These are phyloP conservation scores for Daldinia decipiens DNA, from an alignment of 495 filamentous ascomycete genomes.

Conservation along the genomic window DNA sequence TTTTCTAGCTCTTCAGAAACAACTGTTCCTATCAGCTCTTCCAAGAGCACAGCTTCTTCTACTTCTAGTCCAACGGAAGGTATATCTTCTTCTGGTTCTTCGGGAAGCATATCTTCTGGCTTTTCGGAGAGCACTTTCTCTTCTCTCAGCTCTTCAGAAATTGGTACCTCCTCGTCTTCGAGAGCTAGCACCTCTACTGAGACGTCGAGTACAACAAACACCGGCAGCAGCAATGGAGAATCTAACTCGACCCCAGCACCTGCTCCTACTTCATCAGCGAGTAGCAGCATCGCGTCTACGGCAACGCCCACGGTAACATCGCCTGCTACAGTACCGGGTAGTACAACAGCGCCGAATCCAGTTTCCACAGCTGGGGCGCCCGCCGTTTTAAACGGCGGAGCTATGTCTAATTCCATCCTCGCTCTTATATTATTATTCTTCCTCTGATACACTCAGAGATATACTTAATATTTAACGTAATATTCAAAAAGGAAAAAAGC, in stretches of 20 bases:
- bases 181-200: slow-evolving; percentile 8
- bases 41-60: slow-evolving; percentile 5
- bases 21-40: slow-evolving; percentile 3
- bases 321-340: slow-evolving; percentile 25
- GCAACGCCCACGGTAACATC: slow-evolving; percentile 24
- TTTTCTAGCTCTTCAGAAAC: slow-evolving; percentile 19
- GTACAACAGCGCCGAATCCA: slow-evolving; percentile 18
- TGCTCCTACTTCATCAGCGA: slow-evolving; percentile 9
- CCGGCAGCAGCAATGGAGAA: slow-evolving; percentile 13
- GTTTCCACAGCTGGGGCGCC: slow-evolving; percentile 31
- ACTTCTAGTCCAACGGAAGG: slow-evolving; percentile 1
- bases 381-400: slow-evolving; percentile 7
- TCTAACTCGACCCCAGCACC: slow-evolving; percentile 19
- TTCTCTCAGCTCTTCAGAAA: slow-evolving; percentile 16
- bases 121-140: slow-evolving; percentile 15
- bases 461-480: slow-evolving; percentile 26
- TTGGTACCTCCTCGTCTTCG: neutral
- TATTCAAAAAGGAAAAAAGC: slow-evolving; percentile 7
- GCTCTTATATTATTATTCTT: slow-evolving; percentile 29
- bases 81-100: slow-evolving; percentile 11
- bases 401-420: slow-evolving; percentile 15
- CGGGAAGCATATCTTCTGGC: slow-evolving; percentile 5
- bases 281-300: slow-evolving; percentile 11
- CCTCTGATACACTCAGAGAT: slow-evolving; percentile 17
- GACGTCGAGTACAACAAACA: slow-evolving; percentile 13